A percentile compares a stretch with the other conserved stretches of the same genome.
Evolutionary conservation across 2,329 filamentous ascomycete species (phyloP).

Genomic region (Phoma sp.): DNA sequence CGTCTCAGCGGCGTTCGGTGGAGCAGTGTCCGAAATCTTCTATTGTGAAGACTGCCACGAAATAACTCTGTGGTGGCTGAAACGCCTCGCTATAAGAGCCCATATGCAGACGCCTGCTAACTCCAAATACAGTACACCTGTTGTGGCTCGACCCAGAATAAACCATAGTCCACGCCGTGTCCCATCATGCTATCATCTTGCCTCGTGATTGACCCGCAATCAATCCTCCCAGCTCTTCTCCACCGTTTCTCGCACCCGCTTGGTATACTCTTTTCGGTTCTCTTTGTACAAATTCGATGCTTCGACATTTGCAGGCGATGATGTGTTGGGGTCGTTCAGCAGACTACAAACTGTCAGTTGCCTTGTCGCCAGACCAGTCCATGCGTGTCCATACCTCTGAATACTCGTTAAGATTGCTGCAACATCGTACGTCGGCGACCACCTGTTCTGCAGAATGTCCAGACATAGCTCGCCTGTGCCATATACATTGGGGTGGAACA

Average conservation of each 20-base stretch:
- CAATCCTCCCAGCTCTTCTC: slow-evolving; percentile 99
- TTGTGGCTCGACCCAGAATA: slow-evolving; percentile 12
- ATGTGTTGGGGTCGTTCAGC: slow-evolving; percentile 98
- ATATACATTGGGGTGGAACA: slow-evolving; percentile 99
- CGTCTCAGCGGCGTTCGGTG: background rate
- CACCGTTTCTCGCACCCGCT: slow-evolving; percentile 92
- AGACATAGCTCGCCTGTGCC: slow-evolving; percentile 94
- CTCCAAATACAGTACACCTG: slow-evolving; percentile 24
- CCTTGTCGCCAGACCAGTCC: slow-evolving; percentile 1
- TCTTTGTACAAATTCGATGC: slow-evolving; percentile 98
- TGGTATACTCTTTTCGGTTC: slow-evolving; percentile 94
- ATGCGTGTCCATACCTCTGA: slow-evolving; percentile 71
- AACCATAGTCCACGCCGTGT: slow-evolving; percentile 27
- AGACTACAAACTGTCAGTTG: slow-evolving; percentile 63
- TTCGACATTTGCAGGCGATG: slow-evolving; percentile 95
- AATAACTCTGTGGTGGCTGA: slow-evolving; percentile 19
- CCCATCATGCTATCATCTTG: slow-evolving; percentile 16
- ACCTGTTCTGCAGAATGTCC: slow-evolving; percentile 96
- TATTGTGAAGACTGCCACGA: slow-evolving; percentile 17
- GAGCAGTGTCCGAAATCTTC: background rate
- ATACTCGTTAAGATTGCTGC: slow-evolving; percentile 97
- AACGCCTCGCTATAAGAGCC: slow-evolving; percentile 36
- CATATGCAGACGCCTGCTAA: slow-evolving; percentile 17
- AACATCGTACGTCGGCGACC: slow-evolving; percentile 98
- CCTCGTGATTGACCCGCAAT: background rate